Conservation (phyloP, 1,284 basidiomycete species). For the Megacollybia platyphylla region DNA sequence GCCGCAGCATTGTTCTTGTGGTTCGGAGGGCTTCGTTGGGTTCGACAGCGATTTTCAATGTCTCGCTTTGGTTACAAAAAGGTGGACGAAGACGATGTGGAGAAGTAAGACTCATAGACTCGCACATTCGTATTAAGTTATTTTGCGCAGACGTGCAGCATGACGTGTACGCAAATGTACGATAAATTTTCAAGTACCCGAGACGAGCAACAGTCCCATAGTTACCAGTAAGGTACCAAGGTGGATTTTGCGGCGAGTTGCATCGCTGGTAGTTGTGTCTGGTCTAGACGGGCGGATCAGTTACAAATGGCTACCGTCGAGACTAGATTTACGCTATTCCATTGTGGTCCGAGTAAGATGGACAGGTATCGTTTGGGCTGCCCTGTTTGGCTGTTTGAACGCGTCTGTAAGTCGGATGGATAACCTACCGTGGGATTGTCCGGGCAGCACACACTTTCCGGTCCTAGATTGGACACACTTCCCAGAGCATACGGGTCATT, state of each 20-base stretch:
- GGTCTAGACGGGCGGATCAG: conserved; percentile 18
- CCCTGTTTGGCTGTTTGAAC: conserved; percentile 17
- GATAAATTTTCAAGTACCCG: neutral
- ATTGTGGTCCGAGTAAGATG: conserved; percentile 59
- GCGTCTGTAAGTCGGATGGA: no score
- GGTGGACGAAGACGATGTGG: conserved; percentile 34
- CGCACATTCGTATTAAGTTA: neutral
- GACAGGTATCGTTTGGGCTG: conserved; percentile 41
- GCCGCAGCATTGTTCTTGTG: conserved; percentile 42
- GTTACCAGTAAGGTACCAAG: neutral
- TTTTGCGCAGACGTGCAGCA: neutral
- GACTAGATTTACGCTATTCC: conserved; percentile 44
- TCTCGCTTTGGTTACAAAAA: conserved; percentile 30
- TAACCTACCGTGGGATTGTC: conserved; percentile 34
- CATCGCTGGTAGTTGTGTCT: conserved; percentile 21
- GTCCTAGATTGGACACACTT: conserved; percentile 40
- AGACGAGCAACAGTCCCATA: neutral
- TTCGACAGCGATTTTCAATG: conserved; percentile 26
- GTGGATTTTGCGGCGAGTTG: neutral
- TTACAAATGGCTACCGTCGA: neutral
- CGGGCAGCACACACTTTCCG: conserved; percentile 53
- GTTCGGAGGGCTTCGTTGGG: conserved; percentile 37
- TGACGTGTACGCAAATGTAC: neutral
- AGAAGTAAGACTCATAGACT: conserved; percentile 26
- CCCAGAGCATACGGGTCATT: conserved; percentile 51